phyloP scores from a whole-genome alignment of 306 rosid genomes.

The Lathyrus tuberosus region DNA sequence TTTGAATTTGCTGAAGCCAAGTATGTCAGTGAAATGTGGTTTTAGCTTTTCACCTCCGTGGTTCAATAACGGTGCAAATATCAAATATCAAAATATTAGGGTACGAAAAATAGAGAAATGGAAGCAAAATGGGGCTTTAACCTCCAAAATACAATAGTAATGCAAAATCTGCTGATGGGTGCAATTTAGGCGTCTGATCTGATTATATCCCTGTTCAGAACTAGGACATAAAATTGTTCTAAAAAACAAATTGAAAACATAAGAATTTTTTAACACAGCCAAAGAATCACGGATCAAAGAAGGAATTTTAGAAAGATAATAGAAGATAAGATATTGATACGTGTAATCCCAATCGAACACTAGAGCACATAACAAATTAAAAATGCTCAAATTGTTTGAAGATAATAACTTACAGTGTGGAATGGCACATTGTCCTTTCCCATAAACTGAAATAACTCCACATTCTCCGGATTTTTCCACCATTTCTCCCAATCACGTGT shows the following conservation, averaged over 20 bases:
- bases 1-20: conserved; percentile 6
- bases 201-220: background rate
- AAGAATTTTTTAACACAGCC: conserved; percentile 7
- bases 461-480: conserved; percentile 98
- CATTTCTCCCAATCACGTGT: conserved; percentile 93
- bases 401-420: conserved; percentile 78
- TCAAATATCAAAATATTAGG: background rate
- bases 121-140: background rate
- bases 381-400: background rate
- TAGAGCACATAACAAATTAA: conserved; percentile 14
- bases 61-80: background rate
- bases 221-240: conserved; percentile 2
- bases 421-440: conserved; percentile 99
- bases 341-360: conserved; percentile 18
- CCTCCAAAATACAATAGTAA: background rate
- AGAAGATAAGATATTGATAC: conserved; percentile 17
- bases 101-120: background rate
- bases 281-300: conserved; percentile 18
- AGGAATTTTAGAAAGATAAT: background rate
- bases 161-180: background rate
- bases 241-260: conserved; percentile 1
- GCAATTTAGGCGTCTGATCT: background rate
- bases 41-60: background rate
- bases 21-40: background rate
- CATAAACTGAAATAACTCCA: conserved; percentile 93